Conservation (phyloP, 2,329 filamentous ascomycete genomes). For the Allantophomopsis cytisporea region DNA sequence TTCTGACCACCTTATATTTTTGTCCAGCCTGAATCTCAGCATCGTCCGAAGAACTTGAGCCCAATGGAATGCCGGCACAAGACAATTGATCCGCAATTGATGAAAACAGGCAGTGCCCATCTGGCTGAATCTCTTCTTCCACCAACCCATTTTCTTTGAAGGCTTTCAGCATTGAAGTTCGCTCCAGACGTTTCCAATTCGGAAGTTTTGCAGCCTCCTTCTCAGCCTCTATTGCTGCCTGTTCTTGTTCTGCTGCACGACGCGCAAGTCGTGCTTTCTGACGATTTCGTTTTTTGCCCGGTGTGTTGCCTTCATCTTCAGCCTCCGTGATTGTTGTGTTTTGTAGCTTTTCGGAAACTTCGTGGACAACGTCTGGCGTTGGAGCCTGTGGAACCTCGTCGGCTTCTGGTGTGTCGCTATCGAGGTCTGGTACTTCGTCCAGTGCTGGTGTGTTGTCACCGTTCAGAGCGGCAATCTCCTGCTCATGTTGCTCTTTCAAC, state of each 20-base stretch:
- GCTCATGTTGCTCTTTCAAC: constrained; percentile 51
- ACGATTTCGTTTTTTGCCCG: constrained; percentile 62
- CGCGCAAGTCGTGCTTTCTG: constrained; percentile 86
- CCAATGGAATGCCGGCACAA: constrained; percentile 31
- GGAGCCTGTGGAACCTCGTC: not conserved
- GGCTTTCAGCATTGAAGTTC: constrained; percentile 52
- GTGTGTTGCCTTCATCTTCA: constrained; percentile 1
- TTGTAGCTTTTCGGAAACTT: constrained; percentile 8
- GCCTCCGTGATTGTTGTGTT: constrained; percentile 9
- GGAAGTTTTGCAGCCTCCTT: constrained; percentile 64
- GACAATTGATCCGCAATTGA: constrained; percentile 76
- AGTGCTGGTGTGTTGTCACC: constrained; percentile 11
- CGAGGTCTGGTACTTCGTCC: constrained; percentile 7
- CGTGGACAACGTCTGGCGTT: constrained; percentile 5
- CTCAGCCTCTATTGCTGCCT: constrained; percentile 51
- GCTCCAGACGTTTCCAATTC: constrained; percentile 58
- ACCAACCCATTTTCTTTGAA: constrained; percentile 50
- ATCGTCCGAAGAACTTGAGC: constrained; percentile 13
- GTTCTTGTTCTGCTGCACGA: constrained; percentile 73
- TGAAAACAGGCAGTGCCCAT: constrained; percentile 91
- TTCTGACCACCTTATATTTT: constrained; percentile 54
- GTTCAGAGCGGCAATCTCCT: constrained; percentile 35
- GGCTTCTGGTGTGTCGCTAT: constrained; percentile 1
- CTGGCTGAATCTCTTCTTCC: constrained; percentile 72
- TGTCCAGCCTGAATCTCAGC: constrained; percentile 21